Evolutionary conservation across 202 grass and related monocot genomes (phyloP).

Genomic region (Saccharum hybrid): DNA sequence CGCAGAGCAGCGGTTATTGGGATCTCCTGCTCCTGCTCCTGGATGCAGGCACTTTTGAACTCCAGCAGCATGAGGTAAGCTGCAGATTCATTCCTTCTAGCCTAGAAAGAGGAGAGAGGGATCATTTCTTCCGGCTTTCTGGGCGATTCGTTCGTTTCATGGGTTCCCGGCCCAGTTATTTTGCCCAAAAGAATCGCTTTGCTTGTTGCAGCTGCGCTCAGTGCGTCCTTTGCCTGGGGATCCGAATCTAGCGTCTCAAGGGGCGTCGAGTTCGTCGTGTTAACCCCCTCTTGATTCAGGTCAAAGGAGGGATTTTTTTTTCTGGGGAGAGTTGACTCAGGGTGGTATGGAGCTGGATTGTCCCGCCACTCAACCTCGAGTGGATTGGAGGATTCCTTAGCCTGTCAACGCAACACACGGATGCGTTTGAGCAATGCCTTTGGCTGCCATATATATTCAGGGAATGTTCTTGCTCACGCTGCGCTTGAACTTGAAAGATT

Average conservation of each 20-base stretch:
- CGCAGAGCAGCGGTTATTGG: conserved; percentile 20
- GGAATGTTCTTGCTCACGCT: conserved; percentile 12
- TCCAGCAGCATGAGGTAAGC: conserved; percentile 48
- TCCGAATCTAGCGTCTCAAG: background rate
- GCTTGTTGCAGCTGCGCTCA: no score
- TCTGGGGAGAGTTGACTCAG: background rate
- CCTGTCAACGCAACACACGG: background rate
- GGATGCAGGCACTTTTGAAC: background rate
- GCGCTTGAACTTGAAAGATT: background rate
- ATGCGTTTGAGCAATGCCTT: conserved; percentile 15
- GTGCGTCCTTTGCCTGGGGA: background rate
- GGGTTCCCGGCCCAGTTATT: background rate
- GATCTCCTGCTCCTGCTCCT: conserved; percentile 37
- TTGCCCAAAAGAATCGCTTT: background rate
- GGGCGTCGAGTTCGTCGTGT: background rate
- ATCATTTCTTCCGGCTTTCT: background rate
- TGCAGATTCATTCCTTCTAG: background rate
- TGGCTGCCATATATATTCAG: background rate
- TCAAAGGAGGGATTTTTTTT: background rate
- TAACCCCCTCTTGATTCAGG: background rate
- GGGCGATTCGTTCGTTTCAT: background rate
- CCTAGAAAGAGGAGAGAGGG: background rate
- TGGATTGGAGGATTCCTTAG: conserved; percentile 31
- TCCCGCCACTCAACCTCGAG: background rate
- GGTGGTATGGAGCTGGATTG: background rate